Percentiles rank a stretch among this genome's conserved stretches.
Conservation (phyloP, 306 rosid species). For the Cajanus cajan region DNA sequence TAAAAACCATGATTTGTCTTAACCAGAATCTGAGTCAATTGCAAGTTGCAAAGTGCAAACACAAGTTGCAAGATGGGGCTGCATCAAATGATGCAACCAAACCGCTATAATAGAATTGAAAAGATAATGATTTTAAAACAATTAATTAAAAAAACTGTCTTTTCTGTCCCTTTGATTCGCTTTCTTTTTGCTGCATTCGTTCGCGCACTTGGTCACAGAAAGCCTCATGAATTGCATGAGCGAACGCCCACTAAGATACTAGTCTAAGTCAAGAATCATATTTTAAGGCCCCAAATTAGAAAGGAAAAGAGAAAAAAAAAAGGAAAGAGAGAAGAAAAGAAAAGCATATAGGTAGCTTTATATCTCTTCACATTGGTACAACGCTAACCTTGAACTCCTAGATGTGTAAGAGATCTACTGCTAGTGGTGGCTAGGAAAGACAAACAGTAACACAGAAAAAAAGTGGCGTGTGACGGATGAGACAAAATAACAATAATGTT, state of each 20-base stretch:
- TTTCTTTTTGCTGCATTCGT: slow-evolving; percentile 32
- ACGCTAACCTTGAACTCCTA: slow-evolving; percentile 18
- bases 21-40: slow-evolving; percentile 31
- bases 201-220: slow-evolving; percentile 35
- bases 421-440: slow-evolving; percentile 11
- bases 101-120: slow-evolving; percentile 23
- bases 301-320: not conserved
- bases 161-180: slow-evolving; percentile 33
- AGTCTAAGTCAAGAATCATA: slow-evolving; percentile 37
- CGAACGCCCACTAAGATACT: slow-evolving; percentile 23
- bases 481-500: slow-evolving; percentile 29
- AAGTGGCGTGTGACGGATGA: slow-evolving; percentile 22
- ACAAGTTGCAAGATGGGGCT: slow-evolving; percentile 40
- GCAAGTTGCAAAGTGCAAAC: slow-evolving; percentile 30
- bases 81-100: slow-evolving; percentile 41
- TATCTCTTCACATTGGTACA: slow-evolving; percentile 10
- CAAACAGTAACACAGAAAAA: not conserved
- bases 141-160: not conserved
- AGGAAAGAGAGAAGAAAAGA: not conserved
- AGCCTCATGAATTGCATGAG: slow-evolving; percentile 45
- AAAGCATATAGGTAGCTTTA: slow-evolving; percentile 29
- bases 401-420: not conserved
- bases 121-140: slow-evolving; percentile 22
- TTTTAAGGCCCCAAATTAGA: slow-evolving; percentile 10
- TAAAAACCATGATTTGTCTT: slow-evolving; percentile 33